Evolutionary conservation across 1,284 basidiomycete genomes (phyloP).

Genomic region (Sporisorium reilianum): DNA sequence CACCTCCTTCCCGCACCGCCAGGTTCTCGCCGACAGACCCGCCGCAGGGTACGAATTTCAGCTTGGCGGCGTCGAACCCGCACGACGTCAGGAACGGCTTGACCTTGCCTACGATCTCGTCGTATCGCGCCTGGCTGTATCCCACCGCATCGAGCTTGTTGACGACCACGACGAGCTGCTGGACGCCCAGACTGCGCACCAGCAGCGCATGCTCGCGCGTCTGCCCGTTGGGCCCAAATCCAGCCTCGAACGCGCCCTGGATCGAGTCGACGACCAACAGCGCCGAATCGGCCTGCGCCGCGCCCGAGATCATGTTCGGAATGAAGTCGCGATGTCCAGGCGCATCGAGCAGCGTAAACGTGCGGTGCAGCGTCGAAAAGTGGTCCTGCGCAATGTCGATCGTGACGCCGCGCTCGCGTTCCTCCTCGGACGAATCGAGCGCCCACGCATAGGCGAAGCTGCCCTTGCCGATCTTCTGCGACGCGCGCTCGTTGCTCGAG

Average conservation of each 20-base stretch:
- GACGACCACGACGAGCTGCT: slow-evolving; percentile 89
- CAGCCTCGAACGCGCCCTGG: slow-evolving; percentile 92
- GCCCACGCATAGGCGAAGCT: slow-evolving; percentile 99
- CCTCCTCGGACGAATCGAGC: slow-evolving; percentile 90
- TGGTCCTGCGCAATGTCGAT: slow-evolving; percentile 94
- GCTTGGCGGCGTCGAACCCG: slow-evolving; percentile 84
- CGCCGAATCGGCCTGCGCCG: slow-evolving; percentile 95
- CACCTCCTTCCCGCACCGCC: slow-evolving; percentile 67
- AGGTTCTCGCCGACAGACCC: slow-evolving; percentile 92
- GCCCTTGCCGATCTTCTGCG: slow-evolving; percentile 87
- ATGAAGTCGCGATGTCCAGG: slow-evolving; percentile 98
- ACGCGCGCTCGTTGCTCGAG: slow-evolving; percentile 88
- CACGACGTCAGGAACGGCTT: slow-evolving; percentile 86
- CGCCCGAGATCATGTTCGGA: slow-evolving; percentile 99
- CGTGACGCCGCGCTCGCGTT: slow-evolving; percentile 93
- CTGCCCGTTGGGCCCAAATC: slow-evolving; percentile 92
- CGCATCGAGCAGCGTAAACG: slow-evolving; percentile 92
- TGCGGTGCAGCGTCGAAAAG: slow-evolving; percentile 80
- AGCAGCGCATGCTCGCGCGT: slow-evolving; percentile 95
- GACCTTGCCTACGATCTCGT: slow-evolving; percentile 82
- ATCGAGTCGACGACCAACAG: slow-evolving; percentile 93
- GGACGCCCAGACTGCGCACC: slow-evolving; percentile 92
- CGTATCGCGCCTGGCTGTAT: slow-evolving; percentile 85
- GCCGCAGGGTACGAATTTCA: slow-evolving; percentile 87
- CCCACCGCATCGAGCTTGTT: slow-evolving; percentile 85